Conservation (phyloP, 768 basidiomycete species). For the Auriscalpium vulgare region DNA sequence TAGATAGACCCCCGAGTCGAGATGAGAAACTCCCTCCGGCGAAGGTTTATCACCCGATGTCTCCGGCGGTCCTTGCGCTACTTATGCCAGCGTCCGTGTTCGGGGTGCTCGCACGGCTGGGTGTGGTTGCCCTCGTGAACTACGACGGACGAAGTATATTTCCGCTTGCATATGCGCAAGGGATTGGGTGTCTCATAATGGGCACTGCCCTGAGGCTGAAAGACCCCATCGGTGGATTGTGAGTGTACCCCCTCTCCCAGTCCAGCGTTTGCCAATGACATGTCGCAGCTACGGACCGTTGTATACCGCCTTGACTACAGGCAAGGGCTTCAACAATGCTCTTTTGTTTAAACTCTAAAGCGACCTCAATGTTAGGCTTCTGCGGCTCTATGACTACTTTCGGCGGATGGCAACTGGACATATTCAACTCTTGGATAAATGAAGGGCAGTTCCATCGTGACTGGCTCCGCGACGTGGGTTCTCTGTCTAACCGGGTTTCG, state of each 20-base stretch:
- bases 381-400: conserved; percentile 97
- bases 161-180: conserved; percentile 78
- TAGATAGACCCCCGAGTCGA: conserved; percentile 33
- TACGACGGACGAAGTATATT: conserved; percentile 77
- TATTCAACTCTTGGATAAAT: conserved; percentile 84
- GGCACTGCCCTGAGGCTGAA: conserved; percentile 68
- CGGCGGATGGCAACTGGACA: conserved; percentile 88
- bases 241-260: conserved; percentile 24
- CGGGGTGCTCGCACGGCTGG: conserved; percentile 78
- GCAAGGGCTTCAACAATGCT: conserved; percentile 27
- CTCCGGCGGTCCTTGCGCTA: conserved; percentile 56
- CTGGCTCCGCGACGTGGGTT: conserved; percentile 66
- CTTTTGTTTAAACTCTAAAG: no score
- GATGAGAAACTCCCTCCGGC: conserved; percentile 24
- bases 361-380: conserved; percentile 46
- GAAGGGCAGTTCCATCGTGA: conserved; percentile 42
- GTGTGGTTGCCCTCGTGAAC: conserved; percentile 61
- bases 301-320: conserved; percentile 84
- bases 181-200: conserved; percentile 87
- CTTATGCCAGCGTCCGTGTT: conserved; percentile 79
- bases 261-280: not conserved
- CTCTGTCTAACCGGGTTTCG: not conserved
- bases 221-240: conserved; percentile 70
- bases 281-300: conserved; percentile 73
- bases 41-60: conserved; percentile 44